Evolutionary conservation across 768 basidiomycete species (phyloP).

Genomic region (Pleurotus salmoneostramineus): DNA sequence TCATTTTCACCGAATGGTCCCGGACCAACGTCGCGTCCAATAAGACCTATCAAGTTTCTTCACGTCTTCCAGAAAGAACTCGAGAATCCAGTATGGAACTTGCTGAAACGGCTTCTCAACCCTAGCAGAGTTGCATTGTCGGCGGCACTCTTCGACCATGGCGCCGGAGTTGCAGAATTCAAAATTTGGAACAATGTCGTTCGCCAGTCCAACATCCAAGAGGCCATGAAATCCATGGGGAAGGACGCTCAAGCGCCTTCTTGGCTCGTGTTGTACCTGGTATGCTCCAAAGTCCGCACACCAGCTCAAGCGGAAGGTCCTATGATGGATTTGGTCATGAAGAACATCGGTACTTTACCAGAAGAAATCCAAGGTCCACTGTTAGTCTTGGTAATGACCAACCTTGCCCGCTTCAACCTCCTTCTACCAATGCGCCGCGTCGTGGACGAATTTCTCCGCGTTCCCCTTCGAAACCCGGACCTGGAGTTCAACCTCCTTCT

Average conservation of each 20-base stretch:
- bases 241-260: constrained; percentile 27
- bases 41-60: constrained; percentile 20
- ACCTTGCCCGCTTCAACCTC: constrained; percentile 49
- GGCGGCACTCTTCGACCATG: constrained; percentile 24
- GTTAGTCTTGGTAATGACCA: constrained; percentile 40
- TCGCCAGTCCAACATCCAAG: constrained; percentile 26
- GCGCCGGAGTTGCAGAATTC: constrained; percentile 33
- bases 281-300: constrained; percentile 41
- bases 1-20: background rate
- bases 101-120: constrained; percentile 30
- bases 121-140: constrained; percentile 20
- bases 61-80: constrained; percentile 29
- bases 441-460: constrained; percentile 35
- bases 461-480: constrained; percentile 21
- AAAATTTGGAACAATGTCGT: constrained; percentile 33
- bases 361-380: constrained; percentile 34
- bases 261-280: constrained; percentile 54
- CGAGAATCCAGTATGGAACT: constrained; percentile 36
- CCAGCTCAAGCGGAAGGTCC: constrained; percentile 39
- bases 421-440: constrained; percentile 41
- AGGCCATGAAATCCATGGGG: constrained; percentile 21
- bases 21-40: background rate
- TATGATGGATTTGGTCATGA: constrained; percentile 38
- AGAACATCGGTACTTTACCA: constrained; percentile 29
- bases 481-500: constrained; percentile 52